Base-by-base conservation (phyloP, 1,284 basidiomycete genomes). In the Entoloma clypeatum region DNA sequence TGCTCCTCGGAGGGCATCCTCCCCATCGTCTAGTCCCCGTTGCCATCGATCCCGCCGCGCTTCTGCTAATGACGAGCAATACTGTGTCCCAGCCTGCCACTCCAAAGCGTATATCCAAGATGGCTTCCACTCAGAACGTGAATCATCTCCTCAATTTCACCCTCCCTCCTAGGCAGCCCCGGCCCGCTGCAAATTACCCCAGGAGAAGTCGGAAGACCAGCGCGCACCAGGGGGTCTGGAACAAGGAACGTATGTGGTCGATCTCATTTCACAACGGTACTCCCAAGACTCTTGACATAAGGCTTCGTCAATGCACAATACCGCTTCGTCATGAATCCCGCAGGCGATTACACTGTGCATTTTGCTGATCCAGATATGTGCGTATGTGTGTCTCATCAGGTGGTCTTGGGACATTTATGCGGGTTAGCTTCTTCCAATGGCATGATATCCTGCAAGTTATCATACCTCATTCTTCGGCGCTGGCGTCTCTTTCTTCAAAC, bases 371-470 rank as follows among this genome's bases (percentile, higher is more conserved):
- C 91, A 23, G 91, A 95, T 62, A 92, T 94, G 90, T 86, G 59
- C 57, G 86, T 69, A 36, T 40, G 45, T 39, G 17, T 11, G 8
- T 25, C 26, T 42, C 24, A 18, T 35, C 18, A 47, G 38, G 34
- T 47, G 17, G 19, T 22, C 22, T 36, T 43, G 24, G 21, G 38
- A 24, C 39, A 45, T 50, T 52, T 38, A 56, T 46, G 47, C 22
- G 51, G 42, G 53, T 14, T 54, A 93, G 90, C 54, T 91, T 84
- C 65, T 88, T 96, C 62, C 87, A 93, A 69, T 96, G 92, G 92
- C 79, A 86, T n/a, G 91, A 98, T 64, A 90, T 99, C 51, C 72
- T 96, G 6, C 95, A 98, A 63, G 83, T 99, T 47, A 81, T 99
- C 55, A 83, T 99, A 48, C 89, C 92, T 23, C 89, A 87, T 38